Conservation (phyloP, 495 filamentous ascomycete genomes). For the Lophiostoma macrostomum region DNA sequence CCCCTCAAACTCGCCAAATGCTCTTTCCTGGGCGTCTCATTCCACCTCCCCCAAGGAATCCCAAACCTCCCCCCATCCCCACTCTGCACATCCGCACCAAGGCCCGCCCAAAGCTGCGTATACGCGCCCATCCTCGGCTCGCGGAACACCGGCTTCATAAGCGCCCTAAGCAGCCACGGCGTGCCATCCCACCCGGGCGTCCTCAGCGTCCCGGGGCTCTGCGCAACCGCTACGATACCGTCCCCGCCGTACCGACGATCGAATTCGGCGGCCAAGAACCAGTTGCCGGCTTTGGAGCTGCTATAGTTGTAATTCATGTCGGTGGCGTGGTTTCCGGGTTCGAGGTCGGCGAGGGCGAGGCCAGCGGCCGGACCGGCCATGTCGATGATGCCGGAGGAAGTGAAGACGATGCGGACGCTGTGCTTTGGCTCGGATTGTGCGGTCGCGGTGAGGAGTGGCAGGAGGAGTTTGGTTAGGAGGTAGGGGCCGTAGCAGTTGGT, state of each 20-base stretch:
- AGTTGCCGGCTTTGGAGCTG: slow-evolving; percentile 19
- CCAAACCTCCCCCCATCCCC: slow-evolving; percentile 41
- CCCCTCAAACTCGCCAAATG: slow-evolving; percentile 37
- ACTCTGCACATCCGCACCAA: slow-evolving; percentile 40
- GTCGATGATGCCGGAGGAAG: slow-evolving; percentile 34
- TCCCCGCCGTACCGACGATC: slow-evolving; percentile 8
- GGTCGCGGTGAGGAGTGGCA: slow-evolving; percentile 2
- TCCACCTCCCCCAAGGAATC: slow-evolving; percentile 42
- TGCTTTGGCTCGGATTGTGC: slow-evolving; percentile 19
- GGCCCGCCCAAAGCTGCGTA: slow-evolving; percentile 46
- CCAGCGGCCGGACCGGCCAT: slow-evolving; percentile 23
- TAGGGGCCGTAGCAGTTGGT: slow-evolving; percentile 22
- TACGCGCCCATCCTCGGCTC: slow-evolving; percentile 40
- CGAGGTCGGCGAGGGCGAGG: neutral
- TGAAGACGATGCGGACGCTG: slow-evolving; percentile 42
- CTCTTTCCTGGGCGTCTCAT: slow-evolving; percentile 33
- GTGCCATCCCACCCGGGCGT: slow-evolving; percentile 3
- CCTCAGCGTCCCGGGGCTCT: slow-evolving; percentile 43
- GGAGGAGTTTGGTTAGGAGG: slow-evolving; percentile 8
- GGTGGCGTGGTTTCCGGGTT: neutral
- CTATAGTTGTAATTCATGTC: slow-evolving; percentile 5
- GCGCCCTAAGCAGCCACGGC: neutral
- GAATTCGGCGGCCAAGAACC: slow-evolving; percentile 15
- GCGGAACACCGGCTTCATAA: neutral
- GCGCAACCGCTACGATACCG: slow-evolving; percentile 42